phyloP scores from a whole-genome alignment of 306 rosid genomes.

The Cucumis melo region DNA sequence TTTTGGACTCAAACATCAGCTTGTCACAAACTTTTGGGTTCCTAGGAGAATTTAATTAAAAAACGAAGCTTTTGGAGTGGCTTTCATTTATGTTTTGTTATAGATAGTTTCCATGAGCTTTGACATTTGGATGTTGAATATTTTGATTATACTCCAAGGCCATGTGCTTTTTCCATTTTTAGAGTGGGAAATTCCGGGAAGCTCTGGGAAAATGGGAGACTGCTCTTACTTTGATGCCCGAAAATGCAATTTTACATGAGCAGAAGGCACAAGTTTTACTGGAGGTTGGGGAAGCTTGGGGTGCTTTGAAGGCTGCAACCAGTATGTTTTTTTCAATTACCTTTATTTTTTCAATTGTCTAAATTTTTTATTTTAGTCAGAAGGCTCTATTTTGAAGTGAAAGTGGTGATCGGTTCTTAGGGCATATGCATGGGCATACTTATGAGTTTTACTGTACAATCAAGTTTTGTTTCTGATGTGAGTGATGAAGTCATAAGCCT shows the following conservation, averaged over 20 bases:
- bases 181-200: constrained; percentile 67
- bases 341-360: background rate
- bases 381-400: background rate
- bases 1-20: background rate
- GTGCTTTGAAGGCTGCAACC: constrained; percentile 72
- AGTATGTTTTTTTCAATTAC: constrained; percentile 28
- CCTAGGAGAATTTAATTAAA: background rate
- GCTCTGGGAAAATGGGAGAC: constrained; percentile 89
- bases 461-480: background rate
- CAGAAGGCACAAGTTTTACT: constrained; percentile 83
- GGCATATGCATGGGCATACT: background rate
- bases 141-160: background rate
- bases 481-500: background rate
- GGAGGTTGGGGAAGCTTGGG: constrained; percentile 88
- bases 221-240: constrained; percentile 61
- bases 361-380: background rate
- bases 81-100: background rate
- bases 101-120: background rate
- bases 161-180: background rate
- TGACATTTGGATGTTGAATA: background rate
- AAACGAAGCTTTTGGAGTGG: background rate
- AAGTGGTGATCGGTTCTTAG: background rate
- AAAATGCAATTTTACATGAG: constrained; percentile 56
- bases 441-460: background rate
- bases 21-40: background rate